Percentiles rank a stretch among this genome's conserved stretches.
Evolutionary conservation across 139 green algal species (phyloP).

Genomic region (Closterium sp.): DNA sequence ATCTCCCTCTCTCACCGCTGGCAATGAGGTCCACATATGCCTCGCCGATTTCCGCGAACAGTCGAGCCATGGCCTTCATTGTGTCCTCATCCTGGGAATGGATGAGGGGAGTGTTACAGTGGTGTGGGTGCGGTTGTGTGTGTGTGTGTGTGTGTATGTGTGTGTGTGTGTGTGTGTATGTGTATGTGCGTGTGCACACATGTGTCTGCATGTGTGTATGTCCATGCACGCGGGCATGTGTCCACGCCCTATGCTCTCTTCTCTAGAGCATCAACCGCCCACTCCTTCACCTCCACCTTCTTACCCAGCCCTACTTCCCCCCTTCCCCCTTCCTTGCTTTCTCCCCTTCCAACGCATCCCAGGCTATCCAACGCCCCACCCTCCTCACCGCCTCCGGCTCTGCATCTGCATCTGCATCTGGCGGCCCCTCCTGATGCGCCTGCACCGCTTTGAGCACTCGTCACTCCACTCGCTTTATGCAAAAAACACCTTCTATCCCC

Average conservation of each 20-base stretch:
- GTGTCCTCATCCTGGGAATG: conserved; percentile 73
- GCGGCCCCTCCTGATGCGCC: conserved; percentile 22
- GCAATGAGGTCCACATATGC: conserved; percentile 70
- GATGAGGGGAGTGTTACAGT: not conserved
- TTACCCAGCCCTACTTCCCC: no score
- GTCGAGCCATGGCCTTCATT: conserved; percentile 82
- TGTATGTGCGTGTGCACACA: not conserved
- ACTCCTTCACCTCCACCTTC: no score
- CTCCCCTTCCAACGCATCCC: no score
- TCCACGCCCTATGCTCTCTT: no score
- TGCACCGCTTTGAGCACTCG: not conserved
- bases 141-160: not conserved
- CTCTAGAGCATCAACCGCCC: no score
- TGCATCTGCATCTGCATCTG: not conserved
- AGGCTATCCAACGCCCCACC: no score
- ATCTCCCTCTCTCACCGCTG: conserved; percentile 22
- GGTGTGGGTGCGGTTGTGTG: not conserved
- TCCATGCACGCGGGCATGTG: not conserved
- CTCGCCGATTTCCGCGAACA: conserved; percentile 91
- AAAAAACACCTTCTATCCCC: conserved; percentile 50
- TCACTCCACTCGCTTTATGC: not conserved
- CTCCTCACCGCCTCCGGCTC: conserved; percentile 9
- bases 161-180: not conserved
- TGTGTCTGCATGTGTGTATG: not conserved
- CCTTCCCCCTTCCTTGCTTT: no score